Evolutionary conservation across 768 basidiomycete genomes (phyloP).

Genomic region (Mycena capillaripes): DNA sequence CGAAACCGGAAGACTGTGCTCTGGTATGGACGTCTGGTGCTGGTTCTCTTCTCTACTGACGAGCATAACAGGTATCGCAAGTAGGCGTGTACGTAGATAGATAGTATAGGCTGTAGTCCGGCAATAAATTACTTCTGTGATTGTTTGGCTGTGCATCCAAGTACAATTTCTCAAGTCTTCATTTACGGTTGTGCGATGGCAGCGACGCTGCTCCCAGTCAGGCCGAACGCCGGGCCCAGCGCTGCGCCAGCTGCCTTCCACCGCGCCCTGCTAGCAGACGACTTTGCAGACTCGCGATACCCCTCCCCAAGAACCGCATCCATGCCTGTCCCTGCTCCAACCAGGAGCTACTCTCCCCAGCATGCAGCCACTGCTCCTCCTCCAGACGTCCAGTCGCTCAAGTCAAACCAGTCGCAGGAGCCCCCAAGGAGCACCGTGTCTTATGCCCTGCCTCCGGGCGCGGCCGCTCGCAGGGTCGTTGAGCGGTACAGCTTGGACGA

Average conservation of each 20-base stretch:
- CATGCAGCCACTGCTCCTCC: conserved; percentile 37
- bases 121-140: conserved; percentile 7
- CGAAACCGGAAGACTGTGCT: conserved; percentile 87
- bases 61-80: conserved; percentile 66
- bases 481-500: conserved; percentile 70
- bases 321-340: conserved; percentile 16
- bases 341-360: conserved; percentile 28
- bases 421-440: conserved; percentile 56
- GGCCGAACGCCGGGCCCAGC: conserved; percentile 18
- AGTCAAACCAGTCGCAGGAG: conserved; percentile 50
- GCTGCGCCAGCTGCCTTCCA: conserved; percentile 23
- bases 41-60: conserved; percentile 13
- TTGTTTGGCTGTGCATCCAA: background rate
- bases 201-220: conserved; percentile 2
- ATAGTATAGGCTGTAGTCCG: conserved; percentile 16
- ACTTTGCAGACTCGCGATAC: conserved; percentile 34
- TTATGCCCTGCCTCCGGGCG: conserved; percentile 59
- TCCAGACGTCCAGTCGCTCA: conserved; percentile 48
- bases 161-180: too few relatives aligned
- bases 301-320: conserved; percentile 18
- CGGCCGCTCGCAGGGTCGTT: conserved; percentile 57
- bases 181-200: background rate
- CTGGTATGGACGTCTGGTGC: conserved; percentile 67
- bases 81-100: conserved; percentile 47
- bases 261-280: conserved; percentile 26